phyloP scores from a whole-genome alignment of 2,329 filamentous ascomycete genomes.

The Penicillium janthinellum region DNA sequence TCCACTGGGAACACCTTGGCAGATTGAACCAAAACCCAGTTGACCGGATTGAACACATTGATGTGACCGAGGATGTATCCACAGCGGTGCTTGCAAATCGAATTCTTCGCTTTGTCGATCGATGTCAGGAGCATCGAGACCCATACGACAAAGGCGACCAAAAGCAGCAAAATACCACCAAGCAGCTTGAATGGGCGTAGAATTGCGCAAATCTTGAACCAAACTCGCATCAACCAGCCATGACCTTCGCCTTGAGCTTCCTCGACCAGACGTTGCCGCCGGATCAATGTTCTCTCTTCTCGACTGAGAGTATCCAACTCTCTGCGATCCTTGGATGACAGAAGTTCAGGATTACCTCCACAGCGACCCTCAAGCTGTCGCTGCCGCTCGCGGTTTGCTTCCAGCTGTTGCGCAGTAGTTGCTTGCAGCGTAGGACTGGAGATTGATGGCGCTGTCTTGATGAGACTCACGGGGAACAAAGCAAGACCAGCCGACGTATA shows the following conservation, averaged over 20 bases:
- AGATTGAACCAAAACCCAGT: constrained; percentile 81
- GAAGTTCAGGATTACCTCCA: constrained; percentile 69
- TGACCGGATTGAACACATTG: constrained; percentile 92
- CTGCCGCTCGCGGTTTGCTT: constrained; percentile 87
- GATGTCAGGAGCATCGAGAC: constrained; percentile 92
- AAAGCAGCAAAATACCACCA: constrained; percentile 75
- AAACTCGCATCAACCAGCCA: constrained; percentile 70
- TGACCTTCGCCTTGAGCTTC: constrained; percentile 69
- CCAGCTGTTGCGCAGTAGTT: constrained; percentile 76
- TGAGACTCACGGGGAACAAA: constrained; percentile 82
- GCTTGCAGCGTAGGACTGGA: constrained; percentile 78
- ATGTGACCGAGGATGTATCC: constrained; percentile 88
- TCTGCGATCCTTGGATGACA: constrained; percentile 82
- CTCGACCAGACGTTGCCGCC: constrained; percentile 82
- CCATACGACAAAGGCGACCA: constrained; percentile 76
- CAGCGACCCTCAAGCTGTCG: constrained; percentile 86
- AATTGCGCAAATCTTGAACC: constrained; percentile 78
- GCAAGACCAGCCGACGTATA: constrained; percentile 91
- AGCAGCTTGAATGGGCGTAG: constrained; percentile 88
- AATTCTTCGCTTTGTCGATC: constrained; percentile 96
- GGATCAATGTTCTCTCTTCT: constrained; percentile 88
- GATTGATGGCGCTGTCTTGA: constrained; percentile 86
- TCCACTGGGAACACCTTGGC: constrained; percentile 87
- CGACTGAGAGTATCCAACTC: constrained; percentile 85
- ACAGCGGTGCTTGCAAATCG: constrained; percentile 83